Evolutionary conservation across 768 basidiomycete species (phyloP).

Genomic region (Phaeotremella fagi): DNA sequence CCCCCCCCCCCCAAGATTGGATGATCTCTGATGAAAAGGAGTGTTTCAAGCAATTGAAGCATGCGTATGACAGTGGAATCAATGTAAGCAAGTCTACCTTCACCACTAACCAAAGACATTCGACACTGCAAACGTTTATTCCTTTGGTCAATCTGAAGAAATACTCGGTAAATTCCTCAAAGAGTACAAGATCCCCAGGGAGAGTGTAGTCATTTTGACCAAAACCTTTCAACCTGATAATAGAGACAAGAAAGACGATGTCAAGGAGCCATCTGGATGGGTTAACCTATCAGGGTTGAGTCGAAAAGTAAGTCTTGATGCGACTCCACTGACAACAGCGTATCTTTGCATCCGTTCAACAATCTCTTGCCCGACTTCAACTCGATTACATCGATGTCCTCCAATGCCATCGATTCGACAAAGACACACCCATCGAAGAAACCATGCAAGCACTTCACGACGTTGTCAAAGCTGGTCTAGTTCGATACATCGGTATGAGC

Average conservation of each 20-base stretch:
- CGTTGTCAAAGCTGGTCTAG: constrained; percentile 61
- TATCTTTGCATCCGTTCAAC: constrained; percentile 62
- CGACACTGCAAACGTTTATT: constrained; percentile 36
- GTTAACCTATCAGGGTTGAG: too few species aligned
- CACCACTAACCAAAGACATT: too few species aligned
- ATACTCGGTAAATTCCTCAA: constrained; percentile 71
- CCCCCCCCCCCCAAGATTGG: too few species aligned
- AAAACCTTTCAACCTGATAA: constrained; percentile 57
- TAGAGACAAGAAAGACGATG: constrained; percentile 3
- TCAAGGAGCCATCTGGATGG: too few species aligned
- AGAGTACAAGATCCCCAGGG: constrained; percentile 62
- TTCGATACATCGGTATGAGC: constrained; percentile 50
- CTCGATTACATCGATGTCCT: constrained; percentile 72
- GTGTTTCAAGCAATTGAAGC: constrained; percentile 27
- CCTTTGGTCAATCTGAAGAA: constrained; percentile 61
- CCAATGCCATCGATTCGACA: constrained; percentile 62
- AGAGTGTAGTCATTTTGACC: constrained; percentile 72
- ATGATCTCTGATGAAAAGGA: constrained; percentile 38
- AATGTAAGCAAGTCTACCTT: too few species aligned
- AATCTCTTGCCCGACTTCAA: constrained; percentile 61
- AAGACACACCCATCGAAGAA: constrained; percentile 58
- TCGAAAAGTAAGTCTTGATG: too few species aligned
- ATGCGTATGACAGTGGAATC: constrained; percentile 42
- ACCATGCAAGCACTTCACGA: constrained; percentile 67
- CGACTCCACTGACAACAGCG: constrained; percentile 50